Evolutionary conservation across 768 basidiomycete genomes (phyloP).

Genomic region (Agrocybe praecox): DNA sequence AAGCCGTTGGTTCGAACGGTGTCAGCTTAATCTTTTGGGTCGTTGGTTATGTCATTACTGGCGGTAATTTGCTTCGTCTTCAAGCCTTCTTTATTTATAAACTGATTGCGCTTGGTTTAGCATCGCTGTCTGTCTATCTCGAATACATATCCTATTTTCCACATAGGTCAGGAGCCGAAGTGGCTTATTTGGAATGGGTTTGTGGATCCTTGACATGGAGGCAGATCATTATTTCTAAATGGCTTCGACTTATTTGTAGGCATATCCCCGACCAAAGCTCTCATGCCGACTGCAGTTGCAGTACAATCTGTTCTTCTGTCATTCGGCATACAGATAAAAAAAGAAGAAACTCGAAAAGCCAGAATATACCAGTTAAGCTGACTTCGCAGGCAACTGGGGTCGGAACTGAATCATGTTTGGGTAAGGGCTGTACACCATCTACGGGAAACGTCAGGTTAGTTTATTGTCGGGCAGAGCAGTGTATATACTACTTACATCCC

Average conservation of each 20-base stretch:
- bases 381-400: constrained; percentile 10
- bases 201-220: not conserved
- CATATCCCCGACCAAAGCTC: constrained; percentile 43
- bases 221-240: constrained; percentile 1
- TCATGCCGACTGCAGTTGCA: constrained; percentile 46
- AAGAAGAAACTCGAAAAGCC: too few species aligned
- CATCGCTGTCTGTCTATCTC: constrained; percentile 39
- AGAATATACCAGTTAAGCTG: too few species aligned
- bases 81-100: not conserved
- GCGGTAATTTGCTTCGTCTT: constrained; percentile 23
- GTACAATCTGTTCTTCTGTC: constrained; percentile 39
- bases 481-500: constrained; percentile 43
- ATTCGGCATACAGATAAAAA: constrained; percentile 23
- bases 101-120: constrained; percentile 11
- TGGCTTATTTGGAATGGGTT: constrained; percentile 48
- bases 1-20: constrained; percentile 38
- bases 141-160: constrained; percentile 52
- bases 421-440: constrained; percentile 56
- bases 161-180: constrained; percentile 49
- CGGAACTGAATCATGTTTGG: constrained; percentile 58
- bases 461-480: not conserved
- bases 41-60: constrained; percentile 36
- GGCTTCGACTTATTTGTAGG: constrained; percentile 24
- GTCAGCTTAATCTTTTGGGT: constrained; percentile 43
- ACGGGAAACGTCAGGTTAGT: constrained; percentile 1